Conservation (phyloP, 345 rosid genomes). For the Geranium rotundifolium region DNA sequence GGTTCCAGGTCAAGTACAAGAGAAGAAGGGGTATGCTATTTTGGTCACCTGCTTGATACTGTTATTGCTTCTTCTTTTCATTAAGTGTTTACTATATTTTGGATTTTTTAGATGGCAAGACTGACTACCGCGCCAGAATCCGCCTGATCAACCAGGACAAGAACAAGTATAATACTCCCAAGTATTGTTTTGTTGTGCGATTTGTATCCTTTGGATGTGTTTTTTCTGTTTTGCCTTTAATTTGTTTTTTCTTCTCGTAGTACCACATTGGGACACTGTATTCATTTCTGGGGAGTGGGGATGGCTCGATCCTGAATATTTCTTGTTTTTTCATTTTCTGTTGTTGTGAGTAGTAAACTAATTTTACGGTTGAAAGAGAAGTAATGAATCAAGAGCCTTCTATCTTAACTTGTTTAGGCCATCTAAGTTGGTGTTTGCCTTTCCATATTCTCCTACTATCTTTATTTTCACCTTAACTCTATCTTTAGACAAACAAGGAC, state of each 20-base stretch:
- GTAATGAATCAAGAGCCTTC: too few relatives aligned
- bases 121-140: conserved; percentile 77
- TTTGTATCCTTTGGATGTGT: conserved; percentile 36
- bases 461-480: conserved; percentile 12
- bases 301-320: too few relatives aligned
- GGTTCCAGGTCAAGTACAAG: conserved; percentile 61
- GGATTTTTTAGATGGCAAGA: conserved; percentile 56
- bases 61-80: not conserved
- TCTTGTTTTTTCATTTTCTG: too few relatives aligned
- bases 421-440: too few relatives aligned
- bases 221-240: not conserved
- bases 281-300: too few relatives aligned
- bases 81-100: not conserved
- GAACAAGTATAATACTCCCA: conserved; percentile 78
- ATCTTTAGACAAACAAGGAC: conserved; percentile 52
- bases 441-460: not conserved
- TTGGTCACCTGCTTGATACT: not conserved
- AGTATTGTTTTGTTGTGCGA: conserved; percentile 68
- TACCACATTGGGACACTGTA: too few relatives aligned
- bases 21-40: conserved; percentile 46
- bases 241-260: too few relatives aligned
- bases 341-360: too few relatives aligned
- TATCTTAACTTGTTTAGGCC: too few relatives aligned
- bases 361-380: too few relatives aligned
- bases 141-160: conserved; percentile 72